phyloP scores from a whole-genome alignment of 2,329 filamentous ascomycete species.

The Aspergillus arachidicola region DNA sequence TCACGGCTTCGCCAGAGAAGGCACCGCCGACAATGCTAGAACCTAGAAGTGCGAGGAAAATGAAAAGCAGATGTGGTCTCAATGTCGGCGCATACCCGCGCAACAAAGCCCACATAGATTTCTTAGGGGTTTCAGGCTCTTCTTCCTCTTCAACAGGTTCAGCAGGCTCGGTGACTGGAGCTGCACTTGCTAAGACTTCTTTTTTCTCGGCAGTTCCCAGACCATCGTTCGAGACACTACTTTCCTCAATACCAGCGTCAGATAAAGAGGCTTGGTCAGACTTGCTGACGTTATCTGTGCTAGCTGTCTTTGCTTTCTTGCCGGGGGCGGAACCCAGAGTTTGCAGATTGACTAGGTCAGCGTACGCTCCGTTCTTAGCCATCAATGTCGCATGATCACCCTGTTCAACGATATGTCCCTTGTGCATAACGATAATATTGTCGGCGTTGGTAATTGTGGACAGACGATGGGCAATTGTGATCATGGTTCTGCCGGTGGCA shows the following conservation, averaged over 20 bases:
- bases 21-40: conserved; percentile 59
- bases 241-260: conserved; percentile 27
- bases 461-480: conserved; percentile 49
- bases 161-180: conserved; percentile 16
- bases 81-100: conserved; percentile 31
- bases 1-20: conserved; percentile 59
- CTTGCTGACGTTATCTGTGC: conserved; percentile 41
- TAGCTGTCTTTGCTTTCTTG: conserved; percentile 53
- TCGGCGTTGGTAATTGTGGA: conserved; percentile 48
- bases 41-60: conserved; percentile 54
- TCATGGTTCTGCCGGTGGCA: conserved; percentile 54
- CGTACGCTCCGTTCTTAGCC: conserved; percentile 41
- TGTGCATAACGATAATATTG: conserved; percentile 49
- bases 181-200: conserved; percentile 19
- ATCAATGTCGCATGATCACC: conserved; percentile 47
- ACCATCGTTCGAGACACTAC: conserved; percentile 7
- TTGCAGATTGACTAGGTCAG: conserved; percentile 50
- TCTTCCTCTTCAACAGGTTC: conserved; percentile 26
- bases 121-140: conserved; percentile 28
- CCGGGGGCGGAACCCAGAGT: conserved; percentile 55
- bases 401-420: conserved; percentile 48
- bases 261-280: conserved; percentile 30
- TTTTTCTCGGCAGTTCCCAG: conserved; percentile 18
- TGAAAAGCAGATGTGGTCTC: conserved; percentile 45
- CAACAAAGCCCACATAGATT: conserved; percentile 31